Conservation (phyloP, 768 basidiomycete species). For the Russula earlei region DNA sequence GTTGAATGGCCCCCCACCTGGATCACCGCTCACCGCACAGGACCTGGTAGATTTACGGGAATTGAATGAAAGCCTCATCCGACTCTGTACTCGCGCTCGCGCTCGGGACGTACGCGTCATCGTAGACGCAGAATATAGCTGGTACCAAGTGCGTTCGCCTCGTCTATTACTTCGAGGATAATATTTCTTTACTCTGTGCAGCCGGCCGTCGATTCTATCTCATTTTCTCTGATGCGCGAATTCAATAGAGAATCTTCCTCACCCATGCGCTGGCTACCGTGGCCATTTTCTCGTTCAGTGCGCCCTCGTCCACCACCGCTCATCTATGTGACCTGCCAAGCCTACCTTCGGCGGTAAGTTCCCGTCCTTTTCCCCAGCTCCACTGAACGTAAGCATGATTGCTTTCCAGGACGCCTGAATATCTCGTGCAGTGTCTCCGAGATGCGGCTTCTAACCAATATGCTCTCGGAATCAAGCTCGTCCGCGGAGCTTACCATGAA, state of each 20-base stretch:
- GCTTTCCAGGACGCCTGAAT: constrained; percentile 47
- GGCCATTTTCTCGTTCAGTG: not conserved
- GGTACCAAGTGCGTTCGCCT: constrained; percentile 32
- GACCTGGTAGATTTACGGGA: constrained; percentile 55
- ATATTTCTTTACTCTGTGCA: constrained; percentile 22
- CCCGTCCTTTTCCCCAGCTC: not conserved
- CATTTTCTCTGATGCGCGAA: constrained; percentile 60
- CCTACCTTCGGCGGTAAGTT: constrained; percentile 66
- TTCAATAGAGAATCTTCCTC: constrained; percentile 47
- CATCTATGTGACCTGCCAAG: constrained; percentile 81
- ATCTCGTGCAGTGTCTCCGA: constrained; percentile 52
- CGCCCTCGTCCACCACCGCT: constrained; percentile 34
- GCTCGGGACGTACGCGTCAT: constrained; percentile 58
- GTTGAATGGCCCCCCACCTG: constrained; percentile 10
- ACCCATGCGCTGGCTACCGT: constrained; percentile 7
- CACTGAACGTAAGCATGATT: not conserved
- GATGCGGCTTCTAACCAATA: constrained; percentile 62
- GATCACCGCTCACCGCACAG: constrained; percentile 33
- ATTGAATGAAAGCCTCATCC: constrained; percentile 50
- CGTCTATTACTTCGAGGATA: not conserved
- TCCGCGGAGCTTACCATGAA: constrained; percentile 85
- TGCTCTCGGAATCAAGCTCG: constrained; percentile 82
- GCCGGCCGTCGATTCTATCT: constrained; percentile 78
- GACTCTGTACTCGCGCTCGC: constrained; percentile 56
- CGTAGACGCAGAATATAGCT: constrained; percentile 76